Evolutionary conservation across 495 filamentous ascomycete genomes (phyloP), one percentile per base, ranked within the genome.

Genomic region (Aspergillus indologenus): DNA sequence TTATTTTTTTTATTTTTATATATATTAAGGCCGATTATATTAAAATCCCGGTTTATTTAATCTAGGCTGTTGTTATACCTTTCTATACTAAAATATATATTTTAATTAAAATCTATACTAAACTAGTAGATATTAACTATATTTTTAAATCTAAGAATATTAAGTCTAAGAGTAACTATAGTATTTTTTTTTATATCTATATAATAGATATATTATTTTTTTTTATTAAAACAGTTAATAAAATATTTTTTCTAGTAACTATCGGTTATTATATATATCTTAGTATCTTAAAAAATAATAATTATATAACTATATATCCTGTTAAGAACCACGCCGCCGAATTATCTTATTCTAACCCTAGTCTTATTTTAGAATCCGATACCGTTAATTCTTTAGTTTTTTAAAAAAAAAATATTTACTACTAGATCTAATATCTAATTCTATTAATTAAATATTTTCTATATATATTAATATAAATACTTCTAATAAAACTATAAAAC

Each of bases 141-240:
- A 52, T 52, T 31, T 52, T 18, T 52, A 52, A 52, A 31, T 40
- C 34, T 40, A 40, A 14, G 12, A 40, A 40, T 40, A 40, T 18
- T 52, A 52, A 52, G 20, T 40, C 34, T 40, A 40, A 14, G 12
- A 40, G 12, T 40, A 40, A n/a, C 34, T 40, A 40, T 4, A 40
- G 12, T 40, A 11, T 40, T 40, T 14, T 40, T 40, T 40, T 14
- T 40, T 40, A 40, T 9, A 29, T 52, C 2, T 1, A 29, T 52
- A 26, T 23, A 17, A 12, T 23, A 18, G 29, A 29, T 2, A 40
- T 40, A 40, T 11, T 40, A 11, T 40, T 40, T 14, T 40, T 11
- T 6, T 40, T 40, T 40, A 40, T 40, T 40, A 40, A 40, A 14
- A 14, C 12, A 40, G 12, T 14, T 40, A 40, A 40, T 14, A 9